Conservation (phyloP, 2,329 filamentous ascomycete genomes). For the Colletotrichum paranaense region DNA sequence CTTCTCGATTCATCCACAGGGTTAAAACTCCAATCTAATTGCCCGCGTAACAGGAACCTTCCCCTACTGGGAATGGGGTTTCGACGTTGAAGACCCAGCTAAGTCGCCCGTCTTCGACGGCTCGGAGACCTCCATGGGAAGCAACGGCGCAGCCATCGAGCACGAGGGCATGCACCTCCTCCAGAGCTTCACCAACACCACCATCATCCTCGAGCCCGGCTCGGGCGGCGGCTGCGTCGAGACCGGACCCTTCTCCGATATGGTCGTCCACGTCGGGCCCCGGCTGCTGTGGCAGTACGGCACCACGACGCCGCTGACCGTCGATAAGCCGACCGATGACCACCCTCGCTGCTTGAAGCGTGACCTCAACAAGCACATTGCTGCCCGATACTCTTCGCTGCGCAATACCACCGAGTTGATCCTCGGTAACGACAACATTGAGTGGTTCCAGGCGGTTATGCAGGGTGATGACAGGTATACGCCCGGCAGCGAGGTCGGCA, state of each 20-base stretch:
- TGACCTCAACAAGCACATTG: slow-evolving; percentile 43
- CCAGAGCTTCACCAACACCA: neutral
- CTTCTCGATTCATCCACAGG: neutral
- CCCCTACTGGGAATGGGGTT: slow-evolving; percentile 30
- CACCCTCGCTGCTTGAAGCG: slow-evolving; percentile 56
- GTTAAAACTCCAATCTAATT: neutral
- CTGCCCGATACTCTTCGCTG: slow-evolving; percentile 36
- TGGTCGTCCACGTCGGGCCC: slow-evolving; percentile 52
- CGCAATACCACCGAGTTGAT: slow-evolving; percentile 44
- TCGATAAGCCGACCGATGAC: slow-evolving; percentile 43
- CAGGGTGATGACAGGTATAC: slow-evolving; percentile 46
- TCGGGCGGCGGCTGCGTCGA: slow-evolving; percentile 59
- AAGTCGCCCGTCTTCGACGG: slow-evolving; percentile 53
- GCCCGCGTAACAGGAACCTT: slow-evolving; percentile 9
- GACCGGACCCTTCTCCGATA: slow-evolving; percentile 50
- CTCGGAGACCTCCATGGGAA: slow-evolving; percentile 49
- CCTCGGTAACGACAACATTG: slow-evolving; percentile 37
- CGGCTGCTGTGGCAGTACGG: slow-evolving; percentile 21
- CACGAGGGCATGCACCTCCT: slow-evolving; percentile 37
- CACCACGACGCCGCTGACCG: slow-evolving; percentile 31
- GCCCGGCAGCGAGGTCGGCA: slow-evolving; percentile 43
- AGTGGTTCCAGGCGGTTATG: slow-evolving; percentile 48
- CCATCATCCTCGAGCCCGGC: slow-evolving; percentile 54
- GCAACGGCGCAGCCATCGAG: slow-evolving; percentile 47
- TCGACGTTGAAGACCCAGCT: slow-evolving; percentile 40